Base-by-base conservation (phyloP, 179 eudicot species). In the Spergularia azorica region DNA sequence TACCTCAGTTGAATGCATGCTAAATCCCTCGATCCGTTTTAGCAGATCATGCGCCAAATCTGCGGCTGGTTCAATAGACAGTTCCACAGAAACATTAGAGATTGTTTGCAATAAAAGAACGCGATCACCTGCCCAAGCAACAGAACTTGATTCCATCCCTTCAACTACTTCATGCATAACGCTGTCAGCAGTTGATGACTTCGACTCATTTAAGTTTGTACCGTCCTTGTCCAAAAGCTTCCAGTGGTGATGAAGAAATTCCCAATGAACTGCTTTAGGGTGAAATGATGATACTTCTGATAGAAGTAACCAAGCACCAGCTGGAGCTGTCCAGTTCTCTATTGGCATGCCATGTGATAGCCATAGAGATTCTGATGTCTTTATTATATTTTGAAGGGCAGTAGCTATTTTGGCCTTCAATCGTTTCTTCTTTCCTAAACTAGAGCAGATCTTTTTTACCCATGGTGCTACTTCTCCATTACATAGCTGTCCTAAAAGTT, bases 1-100 rank as follows among this genome's bases (percentile, higher is more conserved):
- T 90, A 96, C 99, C 99, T 96, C 99, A 72, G 97, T 89, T 15
- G 94, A 85, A 81, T 96, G 90, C 99, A 96, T 91, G 79, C 77
- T 85, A 83, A 96, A 94, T 80, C 85, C 87, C 75, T 91, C 98
- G 10, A 96, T 84, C 67, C 98, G 84, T 86, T 82, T 86, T 20
- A 96, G 85, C 77, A 96, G 87, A 80, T 88, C 88, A 83, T 90
- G 92, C 72, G 97, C 99, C 76, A 96, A 84, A 55, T 94, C 98
- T 63, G 98, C 97, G 18, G 99, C 98, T 85, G 96, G 92, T 83
- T 86, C 97, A 54, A 97, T 79, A 73, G 98, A 93, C 86, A 94
- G 72, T 79, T 88, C 96, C 46, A 89, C 86, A 56, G 99, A 90
- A 57, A 94, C 97, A 79, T 89, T 94, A 76, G 98, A 89, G 48